Conservation (phyloP, 1,139 yeast genomes). For the Yamadazyma buinensis region DNA sequence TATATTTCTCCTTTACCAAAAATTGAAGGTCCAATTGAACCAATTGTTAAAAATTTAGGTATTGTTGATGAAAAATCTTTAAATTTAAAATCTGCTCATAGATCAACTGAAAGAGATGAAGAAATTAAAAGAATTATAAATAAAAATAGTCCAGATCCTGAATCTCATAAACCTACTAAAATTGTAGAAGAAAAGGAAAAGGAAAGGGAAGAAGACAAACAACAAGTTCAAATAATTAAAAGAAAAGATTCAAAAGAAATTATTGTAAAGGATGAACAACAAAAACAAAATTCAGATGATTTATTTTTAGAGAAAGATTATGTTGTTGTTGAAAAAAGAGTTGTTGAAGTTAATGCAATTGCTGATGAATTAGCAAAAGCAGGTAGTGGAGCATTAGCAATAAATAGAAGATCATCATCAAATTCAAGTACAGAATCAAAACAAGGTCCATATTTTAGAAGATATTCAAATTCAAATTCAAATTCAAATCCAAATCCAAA, state of each 20-base stretch:
- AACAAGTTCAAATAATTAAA: constrained; percentile 1
- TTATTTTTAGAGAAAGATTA: constrained; percentile 70
- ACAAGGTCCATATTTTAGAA: constrained; percentile 16
- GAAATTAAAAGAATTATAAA: constrained; percentile 42
- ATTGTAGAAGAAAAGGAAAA: neutral
- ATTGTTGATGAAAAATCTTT: neutral
- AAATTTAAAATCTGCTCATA: constrained; percentile 4
- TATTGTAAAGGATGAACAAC: too few relatives aligned
- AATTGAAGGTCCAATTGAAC: constrained; percentile 4
- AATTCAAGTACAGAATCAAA: constrained; percentile 12
- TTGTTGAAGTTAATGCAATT: constrained; percentile 90
- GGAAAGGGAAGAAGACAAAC: neutral
- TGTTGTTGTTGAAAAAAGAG: constrained; percentile 90
- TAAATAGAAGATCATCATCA: constrained; percentile 18
- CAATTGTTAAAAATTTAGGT: neutral
- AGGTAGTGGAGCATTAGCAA: constrained; percentile 55
- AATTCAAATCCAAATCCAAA: constrained; percentile 44
- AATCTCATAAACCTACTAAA: constrained; percentile 9
- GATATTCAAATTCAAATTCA: constrained; percentile 24
- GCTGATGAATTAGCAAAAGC: constrained; percentile 86
- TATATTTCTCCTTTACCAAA: constrained; percentile 48
- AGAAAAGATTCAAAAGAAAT: constrained; percentile 10
- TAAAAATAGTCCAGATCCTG: constrained; percentile 43
- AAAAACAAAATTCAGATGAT: constrained; percentile 30
- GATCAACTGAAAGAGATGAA: constrained; percentile 29